These are phyloP conservation scores for Chloranthus sessilifolius DNA, from an alignment of 164 flowering plant genomes.

Conservation along the genomic window DNA sequence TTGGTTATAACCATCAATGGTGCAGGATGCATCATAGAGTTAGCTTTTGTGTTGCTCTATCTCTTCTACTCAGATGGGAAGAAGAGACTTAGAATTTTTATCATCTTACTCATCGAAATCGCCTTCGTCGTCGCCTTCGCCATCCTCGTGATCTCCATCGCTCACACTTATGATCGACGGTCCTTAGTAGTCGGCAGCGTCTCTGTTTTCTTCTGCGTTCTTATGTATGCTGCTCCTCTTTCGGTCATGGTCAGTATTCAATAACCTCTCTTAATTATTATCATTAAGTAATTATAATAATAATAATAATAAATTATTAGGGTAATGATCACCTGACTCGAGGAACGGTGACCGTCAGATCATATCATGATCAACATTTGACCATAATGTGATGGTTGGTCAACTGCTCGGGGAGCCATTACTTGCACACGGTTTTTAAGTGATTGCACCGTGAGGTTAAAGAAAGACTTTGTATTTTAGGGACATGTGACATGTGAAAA, in stretches of 20 bases:
- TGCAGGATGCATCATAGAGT: conserved; percentile 51
- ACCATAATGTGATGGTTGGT: no score
- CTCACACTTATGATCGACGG: conserved; percentile 32
- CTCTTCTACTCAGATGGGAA: conserved; percentile 35
- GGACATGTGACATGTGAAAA: no score
- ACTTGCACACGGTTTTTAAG: no score
- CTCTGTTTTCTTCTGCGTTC: conserved; percentile 36
- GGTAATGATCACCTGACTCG: no score
- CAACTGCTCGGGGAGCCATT: no score
- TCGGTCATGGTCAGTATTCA: conserved; percentile 53
- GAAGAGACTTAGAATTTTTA: conserved; percentile 32
- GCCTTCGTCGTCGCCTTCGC: conserved; percentile 25
- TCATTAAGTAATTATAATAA: no score
- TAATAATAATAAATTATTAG: no score
- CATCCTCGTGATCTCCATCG: conserved; percentile 32
- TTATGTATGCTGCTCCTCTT: conserved; percentile 73
- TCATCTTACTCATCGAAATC: conserved; percentile 29
- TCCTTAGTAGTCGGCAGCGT: conserved; percentile 44
- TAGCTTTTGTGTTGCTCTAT: conserved; percentile 45
- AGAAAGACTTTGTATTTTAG: no score
- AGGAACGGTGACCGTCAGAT: no score
- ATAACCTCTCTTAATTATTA: neutral
- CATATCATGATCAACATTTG: no score
- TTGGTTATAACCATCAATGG: conserved; percentile 66
- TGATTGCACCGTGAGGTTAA: no score